Evolutionary conservation across 257 asterid genomes (phyloP).

Genomic region (Thymus quinquecostatus): DNA sequence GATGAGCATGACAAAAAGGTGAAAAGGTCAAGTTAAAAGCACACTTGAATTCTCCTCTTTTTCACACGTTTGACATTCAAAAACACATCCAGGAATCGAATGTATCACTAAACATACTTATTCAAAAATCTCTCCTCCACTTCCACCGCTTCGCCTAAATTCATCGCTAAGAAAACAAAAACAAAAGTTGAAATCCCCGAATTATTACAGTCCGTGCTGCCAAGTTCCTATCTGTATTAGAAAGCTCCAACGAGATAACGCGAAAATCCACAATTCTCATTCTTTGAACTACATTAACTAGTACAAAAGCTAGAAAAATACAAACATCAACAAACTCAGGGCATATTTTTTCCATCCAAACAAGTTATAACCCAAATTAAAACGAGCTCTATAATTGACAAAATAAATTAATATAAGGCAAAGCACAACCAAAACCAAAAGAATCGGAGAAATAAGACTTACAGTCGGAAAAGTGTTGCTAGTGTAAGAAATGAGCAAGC

Average conservation of each 20-base stretch:
- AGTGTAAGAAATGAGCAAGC: constrained; percentile 69
- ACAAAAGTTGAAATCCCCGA: neutral
- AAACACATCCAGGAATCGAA: neutral
- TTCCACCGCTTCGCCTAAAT: constrained; percentile 8
- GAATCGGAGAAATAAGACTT: constrained; percentile 26
- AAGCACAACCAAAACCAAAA: constrained; percentile 12
- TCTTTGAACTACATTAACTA: constrained; percentile 14
- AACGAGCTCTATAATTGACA: neutral
- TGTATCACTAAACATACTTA: neutral
- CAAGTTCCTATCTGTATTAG: constrained; percentile 13
- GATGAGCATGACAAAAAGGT: constrained; percentile 5
- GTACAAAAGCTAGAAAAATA: constrained; percentile 15
- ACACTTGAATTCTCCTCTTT: constrained; percentile 2
- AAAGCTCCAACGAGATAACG: neutral
- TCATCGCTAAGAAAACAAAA: neutral
- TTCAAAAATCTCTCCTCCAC: neutral
- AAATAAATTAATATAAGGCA: neutral
- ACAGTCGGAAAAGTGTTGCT: constrained; percentile 71
- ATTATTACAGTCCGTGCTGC: neutral
- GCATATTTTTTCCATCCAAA: neutral
- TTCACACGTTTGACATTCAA: constrained; percentile 6
- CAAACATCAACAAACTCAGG: neutral
- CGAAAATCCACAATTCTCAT: neutral
- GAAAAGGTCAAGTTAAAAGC: neutral
- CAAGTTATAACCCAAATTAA: neutral